Evolutionary conservation across 2,329 filamentous ascomycete species (phyloP), one percentile per base, ranked within the genome.

Genomic region (Aspergillus sp.): DNA sequence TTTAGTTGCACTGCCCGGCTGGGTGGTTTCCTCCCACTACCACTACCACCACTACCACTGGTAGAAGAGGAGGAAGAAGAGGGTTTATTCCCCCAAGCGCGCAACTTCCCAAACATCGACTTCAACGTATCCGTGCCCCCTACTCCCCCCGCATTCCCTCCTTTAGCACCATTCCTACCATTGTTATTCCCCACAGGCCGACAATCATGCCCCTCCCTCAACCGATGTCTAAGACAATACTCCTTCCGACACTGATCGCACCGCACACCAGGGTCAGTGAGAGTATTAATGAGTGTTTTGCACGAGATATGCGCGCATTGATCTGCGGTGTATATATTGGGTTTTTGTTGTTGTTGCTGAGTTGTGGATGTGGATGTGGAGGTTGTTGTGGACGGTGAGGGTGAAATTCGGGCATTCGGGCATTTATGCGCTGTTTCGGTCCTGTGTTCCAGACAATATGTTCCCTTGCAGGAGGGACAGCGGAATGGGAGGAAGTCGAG

Each of bases 401-500:
- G 27, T 6, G 25, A 15, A 8, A 75, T 72, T 57, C 78, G 77
- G 19, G 80, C 78, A 59, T 81, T 79, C 0, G 85, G 86, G 86
- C 87, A 90, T 71, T 87, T 85, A 80, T 99, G 96, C 0, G 91
- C 81, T 19, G 86, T 85, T 80, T 98, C 94, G 70, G 87, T 89
- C 58, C 94, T 90, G 82, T 99, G 95, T 73, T 98, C 94, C 66
- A 96, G 89, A 76, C 96, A 99, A 81, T 88, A 99, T 15, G 90
- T 94, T 60, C 83, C 82, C 70, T 80, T 85, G 80, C 95, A 99
- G 68, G 90, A 95, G 74, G 96, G 91, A 80, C 95, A 99, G 72
- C 88, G 85, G 77, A 98, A 98, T 3, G 95, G 95, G 4, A 99
- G 86, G 77, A 99, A 98, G 78, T 98, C 95, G 62, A 98, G 90